A percentile compares a stretch with the other conserved stretches of the same genome.
Evolutionary conservation across 1,139 yeast species (phyloP).

Genomic region (Diutina siamensis): DNA sequence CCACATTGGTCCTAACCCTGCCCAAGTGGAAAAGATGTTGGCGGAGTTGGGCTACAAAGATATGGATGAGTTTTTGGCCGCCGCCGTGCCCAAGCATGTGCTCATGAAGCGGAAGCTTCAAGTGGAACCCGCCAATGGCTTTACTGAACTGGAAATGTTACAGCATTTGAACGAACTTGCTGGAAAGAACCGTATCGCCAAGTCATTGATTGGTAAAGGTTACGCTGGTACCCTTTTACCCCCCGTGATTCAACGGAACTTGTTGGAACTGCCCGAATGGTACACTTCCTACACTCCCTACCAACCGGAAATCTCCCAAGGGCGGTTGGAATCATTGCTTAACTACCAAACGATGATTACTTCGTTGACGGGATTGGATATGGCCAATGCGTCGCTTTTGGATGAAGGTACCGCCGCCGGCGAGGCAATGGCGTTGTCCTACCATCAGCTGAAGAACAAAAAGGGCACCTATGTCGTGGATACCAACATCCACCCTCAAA

Average conservation of each 20-base stretch:
- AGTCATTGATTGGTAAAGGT: slow-evolving; percentile 85
- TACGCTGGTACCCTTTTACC: slow-evolving; percentile 87
- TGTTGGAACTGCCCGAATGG: slow-evolving; percentile 94
- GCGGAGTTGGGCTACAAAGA: slow-evolving; percentile 51
- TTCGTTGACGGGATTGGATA: slow-evolving; percentile 83
- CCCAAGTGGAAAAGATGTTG: slow-evolving; percentile 56
- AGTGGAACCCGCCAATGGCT: slow-evolving; percentile 59
- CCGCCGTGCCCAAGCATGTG: slow-evolving; percentile 71
- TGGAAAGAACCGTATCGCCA: slow-evolving; percentile 54
- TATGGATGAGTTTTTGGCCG: slow-evolving; percentile 55
- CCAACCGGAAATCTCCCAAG: slow-evolving; percentile 97
- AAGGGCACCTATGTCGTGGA: slow-evolving; percentile 64
- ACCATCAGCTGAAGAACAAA: slow-evolving; percentile 57
- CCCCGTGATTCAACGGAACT: slow-evolving; percentile 84
- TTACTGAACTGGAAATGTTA: slow-evolving; percentile 71
- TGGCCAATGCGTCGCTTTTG: slow-evolving; percentile 86
- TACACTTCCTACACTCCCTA: slow-evolving; percentile 97
- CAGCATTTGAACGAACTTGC: slow-evolving; percentile 60
- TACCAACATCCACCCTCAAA: slow-evolving; percentile 71
- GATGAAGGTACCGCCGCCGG: slow-evolving; percentile 99
- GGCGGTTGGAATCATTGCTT: slow-evolving; percentile 78
- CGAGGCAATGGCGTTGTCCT: slow-evolving; percentile 88
- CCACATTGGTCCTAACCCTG: slow-evolving; percentile 77
- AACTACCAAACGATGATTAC: slow-evolving; percentile 85
- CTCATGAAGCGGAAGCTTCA: slow-evolving; percentile 54